Evolutionary conservation across 192 early-diverging fungal species (phyloP), one percentile per base, ranked within the genome.

Genomic region (Entomortierella chlamydospora): DNA sequence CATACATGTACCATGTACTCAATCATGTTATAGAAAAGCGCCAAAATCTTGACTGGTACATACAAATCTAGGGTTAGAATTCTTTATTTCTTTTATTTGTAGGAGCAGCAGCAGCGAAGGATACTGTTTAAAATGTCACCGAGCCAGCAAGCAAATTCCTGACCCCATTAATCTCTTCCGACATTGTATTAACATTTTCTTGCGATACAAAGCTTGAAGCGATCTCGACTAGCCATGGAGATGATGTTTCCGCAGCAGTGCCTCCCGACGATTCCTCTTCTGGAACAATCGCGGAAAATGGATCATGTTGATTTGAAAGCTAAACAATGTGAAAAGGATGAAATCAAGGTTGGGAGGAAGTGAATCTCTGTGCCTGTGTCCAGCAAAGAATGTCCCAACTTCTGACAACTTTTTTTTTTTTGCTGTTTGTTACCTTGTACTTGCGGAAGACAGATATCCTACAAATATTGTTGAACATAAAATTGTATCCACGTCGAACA

Each of bases 371-470:
- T n/a, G n/a, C n/a, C n/a, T n/a, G n/a, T n/a, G n/a, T n/a, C n/a
- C n/a, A n/a, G n/a, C n/a, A n/a, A n/a, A n/a, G n/a, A n/a, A n/a
- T n/a, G n/a, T n/a, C n/a, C n/a, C n/a, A n/a, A n/a, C n/a, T n/a
- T n/a, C n/a, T n/a, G n/a, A n/a, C n/a, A n/a, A n/a, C n/a, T n/a
- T n/a, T n/a, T n/a, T n/a, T n/a, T n/a, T n/a, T n/a, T n/a, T n/a
- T n/a, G n/a, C n/a, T n/a, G n/a, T n/a, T n/a, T n/a, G n/a, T 51
- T 70, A 79, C 76, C 68, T 67, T 79, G 63, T 79, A 79, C 39
- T 70, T 70, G n/a, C 68, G 68, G 41, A 61, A 79, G 28, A 79
- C 67, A 0, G 76, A 79, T 79, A 79, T 79, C 68, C 76, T 70
- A 63, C 76, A 70, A 45, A 79, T 61, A 25, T 79, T 79, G 63